Percentiles rank a stretch among this genome's conserved stretches.
Evolutionary conservation across 768 basidiomycete genomes (phyloP).

Genomic region (Mycena vulgaris): DNA sequence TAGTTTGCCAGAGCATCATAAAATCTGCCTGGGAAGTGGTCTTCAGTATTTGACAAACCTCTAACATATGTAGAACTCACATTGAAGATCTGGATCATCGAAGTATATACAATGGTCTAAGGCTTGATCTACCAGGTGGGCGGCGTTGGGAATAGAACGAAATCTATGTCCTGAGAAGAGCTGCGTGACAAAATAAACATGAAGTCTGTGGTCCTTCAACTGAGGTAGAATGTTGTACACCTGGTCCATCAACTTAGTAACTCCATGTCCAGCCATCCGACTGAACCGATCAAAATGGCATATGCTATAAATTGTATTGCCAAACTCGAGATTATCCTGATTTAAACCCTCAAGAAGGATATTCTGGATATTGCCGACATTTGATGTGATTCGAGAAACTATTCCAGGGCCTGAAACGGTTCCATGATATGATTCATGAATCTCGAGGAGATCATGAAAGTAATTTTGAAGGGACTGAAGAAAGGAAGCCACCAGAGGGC

Average conservation of each 20-base stretch:
- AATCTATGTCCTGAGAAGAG: neutral
- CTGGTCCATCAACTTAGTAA: neutral
- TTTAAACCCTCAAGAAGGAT: neutral
- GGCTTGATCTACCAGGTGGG: too few species aligned
- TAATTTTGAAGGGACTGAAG: neutral
- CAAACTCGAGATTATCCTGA: neutral
- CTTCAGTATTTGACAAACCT: too few species aligned
- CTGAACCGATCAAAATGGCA: neutral
- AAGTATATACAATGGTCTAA: too few species aligned
- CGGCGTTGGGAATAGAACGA: too few species aligned
- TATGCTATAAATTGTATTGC: neutral
- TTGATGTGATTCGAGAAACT: neutral
- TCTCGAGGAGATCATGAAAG: neutral
- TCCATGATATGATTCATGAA: neutral
- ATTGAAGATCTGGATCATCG: too few species aligned
- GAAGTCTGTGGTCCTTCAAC: neutral
- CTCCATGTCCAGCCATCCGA: neutral
- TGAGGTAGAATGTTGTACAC: neutral
- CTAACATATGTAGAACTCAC: neutral
- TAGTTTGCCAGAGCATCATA: neutral
- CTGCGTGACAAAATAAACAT: neutral
- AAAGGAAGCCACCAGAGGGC: too few species aligned
- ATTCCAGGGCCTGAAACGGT: neutral
- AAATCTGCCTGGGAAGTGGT: neutral
- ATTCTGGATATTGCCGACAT: neutral